Evolutionary conservation across 805 yeast genomes (phyloP).

Genomic region (Geotrichum ghanense): DNA sequence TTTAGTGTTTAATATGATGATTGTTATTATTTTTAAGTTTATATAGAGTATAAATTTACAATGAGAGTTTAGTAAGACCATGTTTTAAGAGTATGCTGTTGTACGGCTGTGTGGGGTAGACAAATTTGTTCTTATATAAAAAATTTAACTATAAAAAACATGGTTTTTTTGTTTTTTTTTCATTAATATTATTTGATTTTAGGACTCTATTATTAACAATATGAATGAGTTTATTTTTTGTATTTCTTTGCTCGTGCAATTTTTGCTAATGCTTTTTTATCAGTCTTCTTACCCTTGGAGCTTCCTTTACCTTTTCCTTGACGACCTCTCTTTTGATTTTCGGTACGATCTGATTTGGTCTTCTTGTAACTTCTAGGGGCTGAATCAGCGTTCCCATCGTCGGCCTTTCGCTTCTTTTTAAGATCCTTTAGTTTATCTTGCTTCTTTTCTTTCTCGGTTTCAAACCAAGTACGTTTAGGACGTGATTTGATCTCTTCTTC

Average conservation of each 20-base stretch:
- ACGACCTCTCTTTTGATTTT: constrained; percentile 16
- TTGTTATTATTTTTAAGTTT: background rate
- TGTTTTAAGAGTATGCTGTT: too few relatives aligned
- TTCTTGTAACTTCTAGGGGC: constrained; percentile 58
- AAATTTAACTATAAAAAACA: too few relatives aligned
- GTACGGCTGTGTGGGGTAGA: too few relatives aligned
- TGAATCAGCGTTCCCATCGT: constrained; percentile 51
- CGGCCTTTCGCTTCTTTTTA: constrained; percentile 60
- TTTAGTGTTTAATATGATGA: background rate
- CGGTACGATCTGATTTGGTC: constrained; percentile 57
- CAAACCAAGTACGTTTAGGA: constrained; percentile 97
- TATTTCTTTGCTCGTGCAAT: constrained; percentile 13
- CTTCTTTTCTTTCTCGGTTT: constrained; percentile 42
- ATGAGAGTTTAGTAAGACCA: background rate
- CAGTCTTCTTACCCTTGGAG: constrained; percentile 14
- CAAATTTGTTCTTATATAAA: too few relatives aligned
- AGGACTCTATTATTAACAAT: too few relatives aligned
- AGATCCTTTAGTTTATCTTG: constrained; percentile 26
- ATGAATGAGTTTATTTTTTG: constrained; percentile 6
- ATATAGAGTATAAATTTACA: background rate
- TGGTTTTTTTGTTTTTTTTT: too few relatives aligned
- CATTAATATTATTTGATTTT: too few relatives aligned
- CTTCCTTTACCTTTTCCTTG: constrained; percentile 20
- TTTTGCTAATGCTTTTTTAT: constrained; percentile 14
- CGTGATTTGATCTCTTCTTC: constrained; percentile 74